Conservation (phyloP, 129 eudicot genomes). For the Mikania micrantha region DNA sequence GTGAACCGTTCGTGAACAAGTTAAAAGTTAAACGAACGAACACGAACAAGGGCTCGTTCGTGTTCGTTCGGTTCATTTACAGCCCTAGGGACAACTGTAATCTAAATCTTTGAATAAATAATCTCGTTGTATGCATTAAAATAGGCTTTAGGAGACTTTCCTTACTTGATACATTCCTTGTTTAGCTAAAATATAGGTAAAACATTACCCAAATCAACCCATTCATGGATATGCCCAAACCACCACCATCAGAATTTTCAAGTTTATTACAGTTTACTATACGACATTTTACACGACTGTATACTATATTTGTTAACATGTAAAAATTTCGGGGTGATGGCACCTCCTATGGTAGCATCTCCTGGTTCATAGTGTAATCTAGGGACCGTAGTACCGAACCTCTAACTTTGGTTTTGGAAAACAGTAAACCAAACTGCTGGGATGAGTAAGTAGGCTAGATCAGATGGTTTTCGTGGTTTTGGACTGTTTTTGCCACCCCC, state of each 20-base stretch:
- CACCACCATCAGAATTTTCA: too few species aligned
- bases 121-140: neutral
- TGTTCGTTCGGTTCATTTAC: too few species aligned
- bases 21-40: too few species aligned
- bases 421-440: neutral
- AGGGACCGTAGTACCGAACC: neutral
- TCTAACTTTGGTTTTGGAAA: neutral
- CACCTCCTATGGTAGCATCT: neutral
- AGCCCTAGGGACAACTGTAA: neutral
- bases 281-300: neutral
- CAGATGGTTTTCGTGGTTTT: neutral
- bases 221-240: too few species aligned
- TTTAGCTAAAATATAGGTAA: neutral
- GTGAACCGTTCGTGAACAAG: too few species aligned
- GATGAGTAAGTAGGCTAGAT: neutral
- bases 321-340: neutral
- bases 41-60: too few species aligned
- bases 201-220: too few species aligned
- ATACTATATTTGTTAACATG: neutral
- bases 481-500: too few species aligned
- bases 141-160: neutral
- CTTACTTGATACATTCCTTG: neutral
- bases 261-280: too few species aligned
- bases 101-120: neutral
- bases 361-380: neutral